phyloP scores from a whole-genome alignment of 164 flowering plant genomes.

The Paratinospora sagittata region DNA sequence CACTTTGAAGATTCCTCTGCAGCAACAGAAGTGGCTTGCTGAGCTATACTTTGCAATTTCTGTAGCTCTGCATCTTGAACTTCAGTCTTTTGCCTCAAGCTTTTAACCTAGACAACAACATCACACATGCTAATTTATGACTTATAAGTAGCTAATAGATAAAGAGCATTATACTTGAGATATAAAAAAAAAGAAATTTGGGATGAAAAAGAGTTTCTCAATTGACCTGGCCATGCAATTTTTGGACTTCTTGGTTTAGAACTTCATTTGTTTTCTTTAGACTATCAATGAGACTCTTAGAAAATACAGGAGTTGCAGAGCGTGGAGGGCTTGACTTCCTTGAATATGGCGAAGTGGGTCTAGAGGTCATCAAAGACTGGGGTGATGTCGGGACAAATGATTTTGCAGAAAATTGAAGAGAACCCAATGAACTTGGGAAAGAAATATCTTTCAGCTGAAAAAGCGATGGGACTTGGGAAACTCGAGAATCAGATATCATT shows the following conservation, averaged over 20 bases:
- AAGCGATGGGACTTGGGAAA: slow-evolving; percentile 56
- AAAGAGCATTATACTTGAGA: neutral
- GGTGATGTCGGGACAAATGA: slow-evolving; percentile 32
- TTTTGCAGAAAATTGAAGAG: slow-evolving; percentile 42
- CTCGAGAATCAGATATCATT: slow-evolving; percentile 32
- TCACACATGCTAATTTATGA: neutral
- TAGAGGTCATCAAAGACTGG: slow-evolving; percentile 29
- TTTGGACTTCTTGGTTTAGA: slow-evolving; percentile 62
- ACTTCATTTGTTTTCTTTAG: slow-evolving; percentile 67
- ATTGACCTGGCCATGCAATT: slow-evolving; percentile 59
- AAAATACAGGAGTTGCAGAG: slow-evolving; percentile 44
- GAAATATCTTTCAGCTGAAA: slow-evolving; percentile 51
- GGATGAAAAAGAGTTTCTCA: neutral
- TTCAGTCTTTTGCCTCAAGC: slow-evolving; percentile 54
- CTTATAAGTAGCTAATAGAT: neutral
- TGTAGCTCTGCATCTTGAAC: slow-evolving; percentile 54
- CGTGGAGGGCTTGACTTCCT: slow-evolving; percentile 78
- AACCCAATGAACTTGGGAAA: slow-evolving; percentile 50
- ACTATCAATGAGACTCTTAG: slow-evolving; percentile 63
- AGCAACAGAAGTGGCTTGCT: slow-evolving; percentile 36
- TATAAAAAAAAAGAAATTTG: neutral
- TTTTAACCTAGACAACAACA: slow-evolving; percentile 39
- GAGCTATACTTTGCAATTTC: slow-evolving; percentile 36
- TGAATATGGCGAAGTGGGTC: slow-evolving; percentile 62
- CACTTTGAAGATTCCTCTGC: slow-evolving; percentile 44